phyloP scores from a whole-genome alignment of 2,329 filamentous ascomycete species.

The Periconia sp. region DNA sequence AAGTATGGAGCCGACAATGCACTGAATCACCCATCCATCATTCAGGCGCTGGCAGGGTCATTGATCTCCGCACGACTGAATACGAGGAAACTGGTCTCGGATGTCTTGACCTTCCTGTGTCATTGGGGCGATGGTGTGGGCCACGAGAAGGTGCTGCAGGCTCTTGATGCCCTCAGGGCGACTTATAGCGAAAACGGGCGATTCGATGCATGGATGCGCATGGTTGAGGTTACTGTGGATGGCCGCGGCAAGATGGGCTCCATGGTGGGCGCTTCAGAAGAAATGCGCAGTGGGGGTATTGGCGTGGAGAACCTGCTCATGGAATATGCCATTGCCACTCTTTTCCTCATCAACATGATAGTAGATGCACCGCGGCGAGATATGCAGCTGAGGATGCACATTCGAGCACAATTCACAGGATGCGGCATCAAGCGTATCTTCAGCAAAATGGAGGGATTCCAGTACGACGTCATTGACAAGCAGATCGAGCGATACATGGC shows the following conservation, averaged over 20 bases:
- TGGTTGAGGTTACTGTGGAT: constrained; percentile 96
- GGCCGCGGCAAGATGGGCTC: constrained; percentile 99
- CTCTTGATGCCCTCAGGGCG: constrained; percentile 88
- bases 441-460: constrained; percentile 96
- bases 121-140: constrained; percentile 91
- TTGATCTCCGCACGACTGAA: constrained; percentile 88
- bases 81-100: constrained; percentile 92
- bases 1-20: constrained; percentile 98
- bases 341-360: constrained; percentile 96
- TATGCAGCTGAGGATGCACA: constrained; percentile 88
- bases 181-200: constrained; percentile 90
- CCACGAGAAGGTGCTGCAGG: constrained; percentile 91
- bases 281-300: constrained; percentile 92
- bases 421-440: constrained; percentile 94
- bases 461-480: constrained; percentile 98
- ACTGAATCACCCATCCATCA: constrained; percentile 84
- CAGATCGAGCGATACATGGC: constrained; percentile 92
- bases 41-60: constrained; percentile 84
- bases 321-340: constrained; percentile 95
- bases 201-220: constrained; percentile 98
- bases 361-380: constrained; percentile 90
- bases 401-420: constrained; percentile 92
- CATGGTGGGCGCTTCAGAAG: constrained; percentile 93
- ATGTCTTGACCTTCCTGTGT: constrained; percentile 94
- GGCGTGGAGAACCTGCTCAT: constrained; percentile 99